phyloP scores from a whole-genome alignment of 2,329 filamentous ascomycete species.

The Cladosporium sp. region DNA sequence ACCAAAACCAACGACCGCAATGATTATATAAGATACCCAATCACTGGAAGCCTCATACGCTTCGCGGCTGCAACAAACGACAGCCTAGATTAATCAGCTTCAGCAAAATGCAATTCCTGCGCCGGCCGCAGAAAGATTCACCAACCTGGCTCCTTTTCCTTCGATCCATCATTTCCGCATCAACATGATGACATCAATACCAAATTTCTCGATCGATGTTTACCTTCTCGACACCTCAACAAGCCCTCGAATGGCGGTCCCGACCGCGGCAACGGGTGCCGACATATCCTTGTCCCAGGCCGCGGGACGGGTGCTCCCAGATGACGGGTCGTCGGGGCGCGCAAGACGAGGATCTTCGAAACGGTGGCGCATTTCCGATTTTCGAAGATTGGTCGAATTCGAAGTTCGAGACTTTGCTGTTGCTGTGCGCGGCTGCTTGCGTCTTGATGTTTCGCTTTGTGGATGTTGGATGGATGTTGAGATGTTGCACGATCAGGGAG shows the following conservation, averaged over 20 bases:
- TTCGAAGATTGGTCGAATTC: neutral
- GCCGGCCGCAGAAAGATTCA: neutral
- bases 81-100: slow-evolving; percentile 5
- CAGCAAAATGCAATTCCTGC: neutral
- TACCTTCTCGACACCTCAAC: neutral
- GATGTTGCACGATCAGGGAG: neutral
- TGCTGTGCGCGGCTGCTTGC: neutral
- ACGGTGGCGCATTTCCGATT: neutral
- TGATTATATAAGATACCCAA: neutral
- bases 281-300: slow-evolving; percentile 12
- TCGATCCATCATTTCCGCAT: neutral
- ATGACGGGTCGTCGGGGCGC: neutral
- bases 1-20: neutral
- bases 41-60: neutral
- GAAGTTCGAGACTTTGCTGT: neutral
- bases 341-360: neutral
- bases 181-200: neutral
- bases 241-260: neutral
- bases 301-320: slow-evolving; percentile 10
- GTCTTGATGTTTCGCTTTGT: neutral
- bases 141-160: neutral
- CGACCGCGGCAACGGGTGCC: neutral
- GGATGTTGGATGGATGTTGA: neutral
- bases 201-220: neutral
- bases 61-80: neutral